Base-by-base conservation (phyloP, 1,139 yeast genomes). In the Suhomyces choctaworum region DNA sequence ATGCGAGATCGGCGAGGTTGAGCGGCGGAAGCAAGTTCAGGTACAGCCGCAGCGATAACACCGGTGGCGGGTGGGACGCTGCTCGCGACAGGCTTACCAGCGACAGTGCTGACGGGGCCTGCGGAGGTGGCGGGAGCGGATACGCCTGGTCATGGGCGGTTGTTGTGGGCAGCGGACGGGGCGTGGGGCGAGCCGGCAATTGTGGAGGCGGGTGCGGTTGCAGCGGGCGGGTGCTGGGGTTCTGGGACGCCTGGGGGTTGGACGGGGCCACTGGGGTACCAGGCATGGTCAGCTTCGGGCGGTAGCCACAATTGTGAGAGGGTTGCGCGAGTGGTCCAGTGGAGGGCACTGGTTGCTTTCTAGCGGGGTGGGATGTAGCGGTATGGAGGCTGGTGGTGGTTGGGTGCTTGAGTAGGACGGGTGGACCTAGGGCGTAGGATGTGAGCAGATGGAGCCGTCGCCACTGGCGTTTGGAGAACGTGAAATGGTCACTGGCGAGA, bases 1-100 rank as follows among this genome's bases (percentile, higher is more conserved):
- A 29, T 7, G 31, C 20, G 10, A 36, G 22, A 16, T 30, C 33
- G 25, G 40, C 21, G 10, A 25, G 36, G 11, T 37, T 37, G 13
- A 37, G 27, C n/a, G 40, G 42, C 2, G 42, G 42, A 9, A 42
- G 41, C 25, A 33, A 23, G 17, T 33, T 37, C 27, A 37, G 32
- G 17, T 27, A 29, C 19, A 20, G 34, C 12, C 33, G 17, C 32
- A 31, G 39, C 7, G 35, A 14, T 9, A 36, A 29, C 7, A 29
- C 34, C 7, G 39, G 39, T 2, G 39, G 35, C 12, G 16, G 26
- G 20, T 10, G 22, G 16, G 32, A 7, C 22, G 22, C 9, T 12
- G 16, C 11, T 7, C 9, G 9, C 17, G 21, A n/a, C 23, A 17
- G 8, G 4, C 14, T 11, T 8, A 8, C 4, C 7, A 14, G 24